Evolutionary conservation across 768 basidiomycete genomes (phyloP), one percentile per base, ranked within the genome.

Genomic region (Mycena rosella): DNA sequence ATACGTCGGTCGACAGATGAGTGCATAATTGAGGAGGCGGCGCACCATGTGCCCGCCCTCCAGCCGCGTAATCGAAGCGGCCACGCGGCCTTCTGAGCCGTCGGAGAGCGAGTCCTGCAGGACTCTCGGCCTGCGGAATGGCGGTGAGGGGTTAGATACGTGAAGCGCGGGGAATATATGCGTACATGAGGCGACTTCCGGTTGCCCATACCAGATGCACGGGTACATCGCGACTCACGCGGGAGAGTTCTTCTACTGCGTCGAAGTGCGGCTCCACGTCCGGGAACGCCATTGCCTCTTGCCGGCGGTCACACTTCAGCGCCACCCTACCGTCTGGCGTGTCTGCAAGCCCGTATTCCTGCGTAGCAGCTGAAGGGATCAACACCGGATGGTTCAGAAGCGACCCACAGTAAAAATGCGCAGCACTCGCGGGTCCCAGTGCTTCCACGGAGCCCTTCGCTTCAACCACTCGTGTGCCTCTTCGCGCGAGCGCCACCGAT

Each of bases 141-240:
- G 42, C 42, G n/a, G 58, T 17, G 58, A 27, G 20, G 63, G 11
- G 24, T 34, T 40, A 6, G 52, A 11, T n/a, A 15, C n/a, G 17
- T 52, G 36, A n/a, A 6, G 42, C 42, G n/a, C 26, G 48, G 26
- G 15, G 53, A 24, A 14, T 40, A 24, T 29, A 9, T 26, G 17
- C 80, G 63, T 70, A 86, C 85, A 86, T 75, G n/a, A 85, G 68
- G 45, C 86, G 83, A 36, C 80, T 78, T n/a, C 75, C 72, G 8
- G 73, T 76, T 30, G 84, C 85, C 83, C 85, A 87, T n/a, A 88
- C 80, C 29, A 85, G 53, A 69, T 88, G 86, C 10, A 86, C 68
- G 22, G 85, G 83, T 9, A 85, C 48, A 0, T 70, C 64, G 54
- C 70, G 71, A 52, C 79, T 80, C 13, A 87, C 69, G 36, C 77